These are phyloP conservation scores for Xerocomellus intermedius DNA, from an alignment of 768 basidiomycete genomes.

Conservation along the genomic window DNA sequence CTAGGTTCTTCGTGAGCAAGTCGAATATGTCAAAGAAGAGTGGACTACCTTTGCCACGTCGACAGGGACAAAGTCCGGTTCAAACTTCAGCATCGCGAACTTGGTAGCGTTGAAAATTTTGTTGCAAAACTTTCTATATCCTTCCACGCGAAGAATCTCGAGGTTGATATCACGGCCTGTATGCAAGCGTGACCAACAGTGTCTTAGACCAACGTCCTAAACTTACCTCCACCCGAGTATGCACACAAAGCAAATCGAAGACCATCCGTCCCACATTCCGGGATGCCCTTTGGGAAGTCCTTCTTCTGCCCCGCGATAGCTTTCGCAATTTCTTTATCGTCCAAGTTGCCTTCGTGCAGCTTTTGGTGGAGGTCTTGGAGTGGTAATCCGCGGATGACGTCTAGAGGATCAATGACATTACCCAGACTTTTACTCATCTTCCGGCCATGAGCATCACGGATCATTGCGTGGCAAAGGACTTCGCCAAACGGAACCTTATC, in stretches of 20 bases:
- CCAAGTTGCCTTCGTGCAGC: constrained; percentile 86
- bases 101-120: constrained; percentile 99
- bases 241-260: constrained; percentile 93
- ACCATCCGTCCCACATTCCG: constrained; percentile 97
- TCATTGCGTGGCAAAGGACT: constrained; percentile 97
- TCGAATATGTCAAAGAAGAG: not conserved
- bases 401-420: constrained; percentile 96
- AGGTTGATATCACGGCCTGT: constrained; percentile 95
- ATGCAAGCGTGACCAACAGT: not conserved
- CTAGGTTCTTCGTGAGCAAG: constrained; percentile 38
- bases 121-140: constrained; percentile 99
- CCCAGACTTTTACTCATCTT: constrained; percentile 99
- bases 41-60: constrained; percentile 59
- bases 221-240: constrained; percentile 82
- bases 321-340: constrained; percentile 88
- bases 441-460: constrained; percentile 96
- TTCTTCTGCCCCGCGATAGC: constrained; percentile 97
- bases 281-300: constrained; percentile 98
- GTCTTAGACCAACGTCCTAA: not conserved
- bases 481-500: constrained; percentile 92
- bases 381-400: constrained; percentile 83
- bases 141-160: constrained; percentile 93
- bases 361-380: constrained; percentile 84
- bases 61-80: constrained; percentile 76
- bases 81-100: constrained; percentile 98